Percentiles rank a stretch among this genome's conserved stretches.
Conservation (phyloP, 495 filamentous ascomycete genomes). For the Xylaria scruposa region DNA sequence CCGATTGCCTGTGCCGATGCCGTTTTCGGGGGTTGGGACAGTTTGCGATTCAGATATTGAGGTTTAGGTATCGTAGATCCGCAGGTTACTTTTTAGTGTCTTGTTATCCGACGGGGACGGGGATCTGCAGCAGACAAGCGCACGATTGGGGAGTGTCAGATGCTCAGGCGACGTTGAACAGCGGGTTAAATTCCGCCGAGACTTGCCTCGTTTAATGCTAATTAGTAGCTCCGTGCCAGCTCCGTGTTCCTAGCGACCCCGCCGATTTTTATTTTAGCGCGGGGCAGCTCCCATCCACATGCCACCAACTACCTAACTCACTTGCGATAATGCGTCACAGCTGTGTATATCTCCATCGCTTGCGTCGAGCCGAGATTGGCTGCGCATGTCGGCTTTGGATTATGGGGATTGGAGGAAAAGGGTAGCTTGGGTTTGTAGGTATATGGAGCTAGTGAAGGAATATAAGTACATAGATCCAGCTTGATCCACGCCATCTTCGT, state of each 20-base stretch:
- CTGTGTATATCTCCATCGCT: not conserved
- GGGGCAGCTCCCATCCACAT: conserved; percentile 4
- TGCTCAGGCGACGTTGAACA: not conserved
- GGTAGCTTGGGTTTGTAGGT: not conserved
- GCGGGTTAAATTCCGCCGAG: conserved; percentile 22
- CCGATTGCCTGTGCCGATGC: not conserved
- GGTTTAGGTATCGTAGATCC: not conserved
- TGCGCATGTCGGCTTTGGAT: not conserved
- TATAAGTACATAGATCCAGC: not conserved
- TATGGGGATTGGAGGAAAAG: conserved; percentile 18
- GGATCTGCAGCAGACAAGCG: conserved; percentile 19
- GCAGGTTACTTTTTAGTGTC: not conserved
- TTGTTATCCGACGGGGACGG: not conserved
- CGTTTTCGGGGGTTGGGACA: not conserved
- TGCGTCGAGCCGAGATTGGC: not conserved
- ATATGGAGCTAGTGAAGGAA: not conserved
- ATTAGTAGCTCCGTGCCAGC: not conserved
- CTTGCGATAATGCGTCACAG: conserved; percentile 1
- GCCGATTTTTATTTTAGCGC: conserved; percentile 7
- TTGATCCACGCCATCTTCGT: not conserved
- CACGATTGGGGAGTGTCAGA: conserved; percentile 7
- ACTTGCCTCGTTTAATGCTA: not conserved
- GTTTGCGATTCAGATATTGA: not conserved
- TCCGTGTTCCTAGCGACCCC: not conserved
- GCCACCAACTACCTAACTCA: not conserved